These are phyloP conservation scores for Ophiostoma piceae DNA, from an alignment of 2,329 filamentous ascomycete genomes.

Conservation along the genomic window DNA sequence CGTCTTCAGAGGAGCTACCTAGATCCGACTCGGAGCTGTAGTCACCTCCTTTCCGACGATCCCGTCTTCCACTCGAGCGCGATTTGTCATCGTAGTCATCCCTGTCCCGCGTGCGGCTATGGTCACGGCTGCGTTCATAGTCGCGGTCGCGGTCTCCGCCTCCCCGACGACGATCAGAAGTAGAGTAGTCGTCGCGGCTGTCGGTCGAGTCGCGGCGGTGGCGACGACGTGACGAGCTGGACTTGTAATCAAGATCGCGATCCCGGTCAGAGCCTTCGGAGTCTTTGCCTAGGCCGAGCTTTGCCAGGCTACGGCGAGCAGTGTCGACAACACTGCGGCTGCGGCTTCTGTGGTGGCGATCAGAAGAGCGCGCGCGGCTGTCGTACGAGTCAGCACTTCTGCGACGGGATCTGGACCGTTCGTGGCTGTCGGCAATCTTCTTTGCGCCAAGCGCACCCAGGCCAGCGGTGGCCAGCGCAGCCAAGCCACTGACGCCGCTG, in stretches of 20 bases:
- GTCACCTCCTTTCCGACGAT: constrained; percentile 38
- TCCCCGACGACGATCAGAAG: constrained; percentile 35
- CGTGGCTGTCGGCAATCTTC: constrained; percentile 47
- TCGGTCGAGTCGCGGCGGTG: constrained; percentile 36
- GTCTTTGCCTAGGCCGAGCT: constrained; percentile 53
- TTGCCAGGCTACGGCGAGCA: constrained; percentile 57
- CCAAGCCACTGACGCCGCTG: constrained; percentile 49
- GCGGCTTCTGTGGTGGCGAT: constrained; percentile 45
- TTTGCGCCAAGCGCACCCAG: constrained; percentile 57
- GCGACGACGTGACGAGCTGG: constrained; percentile 27
- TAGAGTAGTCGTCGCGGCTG: constrained; percentile 42
- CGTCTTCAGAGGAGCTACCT: constrained; percentile 54
- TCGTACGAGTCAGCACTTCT: constrained; percentile 46
- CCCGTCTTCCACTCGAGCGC: constrained; percentile 37
- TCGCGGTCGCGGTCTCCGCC: constrained; percentile 18
- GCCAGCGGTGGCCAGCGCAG: constrained; percentile 58
- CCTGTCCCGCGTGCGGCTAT: constrained; percentile 33
- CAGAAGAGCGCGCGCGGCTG: constrained; percentile 40
- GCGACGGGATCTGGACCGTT: constrained; percentile 51
- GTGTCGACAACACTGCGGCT: constrained; percentile 62
- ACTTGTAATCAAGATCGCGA: constrained; percentile 28
- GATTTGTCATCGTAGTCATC: constrained; percentile 47
- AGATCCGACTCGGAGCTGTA: constrained; percentile 51
- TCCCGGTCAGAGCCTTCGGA: constrained; percentile 37
- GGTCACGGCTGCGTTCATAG: constrained; percentile 38